Conservation (phyloP, 2,329 filamentous ascomycete genomes). For the Fusarium sp. region DNA sequence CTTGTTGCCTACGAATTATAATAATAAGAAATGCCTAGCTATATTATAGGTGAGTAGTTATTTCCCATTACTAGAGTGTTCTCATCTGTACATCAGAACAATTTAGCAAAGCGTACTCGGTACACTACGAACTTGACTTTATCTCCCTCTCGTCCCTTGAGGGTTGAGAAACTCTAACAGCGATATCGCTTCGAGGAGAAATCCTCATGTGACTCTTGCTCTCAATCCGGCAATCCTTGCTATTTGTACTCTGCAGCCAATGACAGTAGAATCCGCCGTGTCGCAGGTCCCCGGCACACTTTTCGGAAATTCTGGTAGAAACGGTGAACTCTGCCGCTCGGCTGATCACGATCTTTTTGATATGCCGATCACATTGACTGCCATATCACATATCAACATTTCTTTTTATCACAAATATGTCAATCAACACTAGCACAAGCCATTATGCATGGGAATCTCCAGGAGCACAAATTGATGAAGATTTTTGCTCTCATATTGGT, state of each 20-base stretch:
- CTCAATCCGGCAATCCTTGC: constrained; percentile 11
- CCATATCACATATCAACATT: not conserved
- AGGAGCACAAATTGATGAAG: constrained; percentile 10
- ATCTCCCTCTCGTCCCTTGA: not conserved
- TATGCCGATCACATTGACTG: constrained; percentile 14
- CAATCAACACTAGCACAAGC: not conserved
- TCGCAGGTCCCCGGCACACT: constrained; percentile 12
- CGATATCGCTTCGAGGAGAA: not conserved
- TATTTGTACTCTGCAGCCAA: constrained; percentile 10
- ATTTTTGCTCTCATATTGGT: constrained; percentile 2
- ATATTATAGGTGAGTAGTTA: not conserved
- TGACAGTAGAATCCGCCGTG: constrained; percentile 6
- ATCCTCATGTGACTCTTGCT: constrained; percentile 18
- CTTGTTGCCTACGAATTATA: not conserved
- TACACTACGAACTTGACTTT: not conserved
- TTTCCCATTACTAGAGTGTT: not conserved
- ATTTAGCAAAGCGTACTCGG: not conserved
- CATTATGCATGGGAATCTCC: not conserved
- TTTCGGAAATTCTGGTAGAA: constrained; percentile 31
- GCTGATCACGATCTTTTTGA: constrained; percentile 27
- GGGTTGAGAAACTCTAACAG: constrained; percentile 14
- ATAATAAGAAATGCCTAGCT: not conserved
- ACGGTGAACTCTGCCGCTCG: constrained; percentile 18
- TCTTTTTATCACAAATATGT: not conserved
- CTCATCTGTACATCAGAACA: not conserved